These are phyloP conservation scores for Nakazawaea ishiwadae DNA, from an alignment of 805 yeast genomes.

Conservation along the genomic window DNA sequence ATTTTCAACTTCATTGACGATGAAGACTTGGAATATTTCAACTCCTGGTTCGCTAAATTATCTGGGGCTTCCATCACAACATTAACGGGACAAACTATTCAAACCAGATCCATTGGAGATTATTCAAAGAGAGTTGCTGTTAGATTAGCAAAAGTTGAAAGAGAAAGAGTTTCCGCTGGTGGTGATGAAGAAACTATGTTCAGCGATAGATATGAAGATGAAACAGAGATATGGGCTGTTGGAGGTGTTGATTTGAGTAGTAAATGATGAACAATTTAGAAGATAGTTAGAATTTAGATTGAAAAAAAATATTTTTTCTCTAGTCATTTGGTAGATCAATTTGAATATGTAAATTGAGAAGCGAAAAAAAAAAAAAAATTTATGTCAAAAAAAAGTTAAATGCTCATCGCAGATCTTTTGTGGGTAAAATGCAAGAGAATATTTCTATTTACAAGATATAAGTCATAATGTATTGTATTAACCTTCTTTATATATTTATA, in stretches of 20 bases:
- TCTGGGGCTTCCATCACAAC: slow-evolving; percentile 33
- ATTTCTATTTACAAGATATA: no score
- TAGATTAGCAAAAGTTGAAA: slow-evolving; percentile 79
- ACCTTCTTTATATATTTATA: no score
- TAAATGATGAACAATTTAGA: background rate
- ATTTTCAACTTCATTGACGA: slow-evolving; percentile 72
- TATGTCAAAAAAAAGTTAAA: no score
- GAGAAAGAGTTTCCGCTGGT: slow-evolving; percentile 84
- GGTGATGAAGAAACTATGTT: slow-evolving; percentile 85
- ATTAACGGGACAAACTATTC: slow-evolving; percentile 43
- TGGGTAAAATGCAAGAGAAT: no score
- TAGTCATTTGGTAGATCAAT: no score
- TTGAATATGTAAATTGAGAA: no score
- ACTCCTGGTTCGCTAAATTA: slow-evolving; percentile 51
- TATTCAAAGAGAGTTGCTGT: slow-evolving; percentile 87
- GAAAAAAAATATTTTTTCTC: background rate
- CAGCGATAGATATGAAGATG: slow-evolving; percentile 84
- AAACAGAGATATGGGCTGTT: slow-evolving; percentile 82
- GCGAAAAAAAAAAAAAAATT: no score
- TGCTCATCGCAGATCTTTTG: no score
- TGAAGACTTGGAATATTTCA: slow-evolving; percentile 45
- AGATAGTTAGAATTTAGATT: background rate
- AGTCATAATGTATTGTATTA: no score
- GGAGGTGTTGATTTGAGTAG: slow-evolving; percentile 54
- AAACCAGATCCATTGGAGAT: slow-evolving; percentile 75